Percentiles rank a stretch among this genome's conserved stretches.
These are phyloP conservation scores for Chalciporus chontae DNA, from an alignment of 768 basidiomycete species.

Conservation along the genomic window DNA sequence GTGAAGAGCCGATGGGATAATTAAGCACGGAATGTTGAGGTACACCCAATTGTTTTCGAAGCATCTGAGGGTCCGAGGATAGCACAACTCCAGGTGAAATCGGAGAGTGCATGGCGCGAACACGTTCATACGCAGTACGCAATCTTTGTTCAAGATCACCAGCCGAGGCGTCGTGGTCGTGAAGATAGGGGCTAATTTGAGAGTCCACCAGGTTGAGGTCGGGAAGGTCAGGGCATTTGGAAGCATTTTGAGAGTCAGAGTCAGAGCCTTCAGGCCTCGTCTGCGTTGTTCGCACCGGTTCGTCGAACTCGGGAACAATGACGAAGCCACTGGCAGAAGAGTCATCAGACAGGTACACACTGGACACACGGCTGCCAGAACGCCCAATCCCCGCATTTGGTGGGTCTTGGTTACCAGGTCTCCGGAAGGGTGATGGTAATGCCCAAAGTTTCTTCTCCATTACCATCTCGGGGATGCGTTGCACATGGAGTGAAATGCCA, in stretches of 20 bases:
- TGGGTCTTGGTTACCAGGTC: conserved; percentile 6
- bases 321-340: conserved; percentile 13
- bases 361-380: conserved; percentile 15
- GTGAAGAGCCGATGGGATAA: conserved; percentile 12
- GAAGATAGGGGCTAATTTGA: not conserved
- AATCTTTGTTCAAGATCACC: conserved; percentile 22
- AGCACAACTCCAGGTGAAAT: conserved; percentile 8
- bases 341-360: conserved; percentile 21
- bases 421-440: conserved; percentile 23
- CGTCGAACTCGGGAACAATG: conserved; percentile 27
- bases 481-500: conserved; percentile 6
- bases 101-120: conserved; percentile 19
- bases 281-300: not conserved
- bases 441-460: conserved; percentile 27
- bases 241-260: not conserved
- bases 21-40: conserved; percentile 31
- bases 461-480: conserved; percentile 13
- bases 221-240: too few species aligned
- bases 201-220: not conserved
- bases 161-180: not conserved
- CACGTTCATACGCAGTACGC: conserved; percentile 20
- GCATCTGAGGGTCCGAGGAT: conserved; percentile 24
- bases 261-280: conserved; percentile 1
- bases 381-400: not conserved
- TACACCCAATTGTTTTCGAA: conserved; percentile 28